Conservation (phyloP, 73 alveolate species). For the Paramecium sexaurelia region DNA sequence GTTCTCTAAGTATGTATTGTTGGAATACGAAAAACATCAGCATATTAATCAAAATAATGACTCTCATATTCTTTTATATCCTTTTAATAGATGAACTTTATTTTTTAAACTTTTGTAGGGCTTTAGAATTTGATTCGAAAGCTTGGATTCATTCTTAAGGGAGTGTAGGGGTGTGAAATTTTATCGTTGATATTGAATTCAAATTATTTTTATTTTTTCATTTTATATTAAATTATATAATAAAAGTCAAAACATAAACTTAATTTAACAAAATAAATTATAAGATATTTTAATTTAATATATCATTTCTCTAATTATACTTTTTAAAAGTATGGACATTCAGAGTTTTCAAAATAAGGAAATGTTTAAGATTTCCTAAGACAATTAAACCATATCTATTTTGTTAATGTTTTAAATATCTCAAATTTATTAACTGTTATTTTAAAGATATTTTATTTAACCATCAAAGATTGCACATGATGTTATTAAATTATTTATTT, state of each 20-base stretch:
- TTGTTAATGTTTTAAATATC: background rate
- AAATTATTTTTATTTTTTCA: constrained; percentile 3
- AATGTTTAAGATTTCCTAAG: background rate
- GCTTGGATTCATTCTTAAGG: background rate
- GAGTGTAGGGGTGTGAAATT: background rate
- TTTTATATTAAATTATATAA: background rate
- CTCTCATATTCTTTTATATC: background rate
- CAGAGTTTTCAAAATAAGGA: constrained; percentile 33
- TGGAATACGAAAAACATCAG: background rate
- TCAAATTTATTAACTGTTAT: background rate
- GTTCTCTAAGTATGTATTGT: background rate
- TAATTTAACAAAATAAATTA: background rate
- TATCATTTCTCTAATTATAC: background rate
- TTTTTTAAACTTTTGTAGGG: background rate
- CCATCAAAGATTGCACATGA: background rate
- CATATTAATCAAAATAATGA: background rate
- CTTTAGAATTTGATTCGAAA: background rate
- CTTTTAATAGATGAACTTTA: background rate
- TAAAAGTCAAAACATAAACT: background rate
- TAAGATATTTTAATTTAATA: background rate
- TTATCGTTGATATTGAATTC: background rate
- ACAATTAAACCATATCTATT: constrained; percentile 2
- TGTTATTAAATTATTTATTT: background rate
- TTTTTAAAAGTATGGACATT: background rate
- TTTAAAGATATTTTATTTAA: background rate